A percentile compares a stretch with the other conserved stretches of the same genome.
These are phyloP conservation scores for Tetradesmus obliquus DNA, from an alignment of 139 green algal species.

Conservation along the genomic window DNA sequence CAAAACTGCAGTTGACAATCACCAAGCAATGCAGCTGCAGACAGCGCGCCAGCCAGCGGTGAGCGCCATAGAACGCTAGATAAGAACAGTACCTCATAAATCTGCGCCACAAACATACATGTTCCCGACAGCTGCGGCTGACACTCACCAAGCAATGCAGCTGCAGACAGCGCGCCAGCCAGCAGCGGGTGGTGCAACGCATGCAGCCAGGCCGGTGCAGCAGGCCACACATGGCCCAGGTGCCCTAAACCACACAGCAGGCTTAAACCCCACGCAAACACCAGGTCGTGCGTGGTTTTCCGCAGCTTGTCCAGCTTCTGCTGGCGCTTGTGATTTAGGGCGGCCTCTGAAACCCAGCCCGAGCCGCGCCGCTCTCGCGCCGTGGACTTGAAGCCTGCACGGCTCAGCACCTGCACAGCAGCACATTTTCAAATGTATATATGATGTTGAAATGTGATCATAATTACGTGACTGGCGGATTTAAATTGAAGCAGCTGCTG, in stretches of 20 bases:
- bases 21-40: constrained; percentile 84
- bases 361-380: constrained; percentile 8
- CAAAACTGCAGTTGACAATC: neutral
- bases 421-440: neutral
- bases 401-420: constrained; percentile 53
- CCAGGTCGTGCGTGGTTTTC: constrained; percentile 72
- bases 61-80: constrained; percentile 69
- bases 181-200: constrained; percentile 76
- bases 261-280: constrained; percentile 82
- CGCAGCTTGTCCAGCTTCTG: constrained; percentile 67
- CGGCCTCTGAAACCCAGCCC: constrained; percentile 38
- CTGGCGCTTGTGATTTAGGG: constrained; percentile 69
- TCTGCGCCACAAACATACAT: too few species aligned
- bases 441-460: too few species aligned
- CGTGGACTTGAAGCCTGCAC: constrained; percentile 58
- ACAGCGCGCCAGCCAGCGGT: constrained; percentile 78
- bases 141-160: constrained; percentile 80
- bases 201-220: constrained; percentile 70
- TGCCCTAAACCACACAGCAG: constrained; percentile 84
- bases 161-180: constrained; percentile 79
- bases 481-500: neutral
- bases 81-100: too few species aligned
- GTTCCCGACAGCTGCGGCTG: too few species aligned
- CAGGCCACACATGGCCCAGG: constrained; percentile 69
- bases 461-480: too few species aligned